Evolutionary conservation across 208 protist genomes (phyloP).

Genomic region (Crithidia acanthocephali): DNA sequence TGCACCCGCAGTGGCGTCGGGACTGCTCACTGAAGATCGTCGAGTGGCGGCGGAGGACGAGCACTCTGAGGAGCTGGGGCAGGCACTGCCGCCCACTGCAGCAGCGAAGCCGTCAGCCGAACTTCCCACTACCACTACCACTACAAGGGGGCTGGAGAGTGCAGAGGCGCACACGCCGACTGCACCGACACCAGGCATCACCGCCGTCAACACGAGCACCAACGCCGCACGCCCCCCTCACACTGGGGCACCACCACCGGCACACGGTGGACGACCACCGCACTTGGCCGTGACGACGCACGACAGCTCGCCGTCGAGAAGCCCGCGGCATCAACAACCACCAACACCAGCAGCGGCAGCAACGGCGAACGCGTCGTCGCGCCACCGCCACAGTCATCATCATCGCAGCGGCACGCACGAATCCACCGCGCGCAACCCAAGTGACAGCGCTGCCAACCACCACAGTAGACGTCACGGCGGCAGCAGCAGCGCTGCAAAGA

Average conservation of each 20-base stretch:
- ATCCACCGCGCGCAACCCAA: background rate
- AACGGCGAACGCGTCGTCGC: background rate
- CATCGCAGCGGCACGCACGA: background rate
- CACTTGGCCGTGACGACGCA: background rate
- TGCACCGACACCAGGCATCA: background rate
- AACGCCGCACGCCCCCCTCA: constrained; percentile 7
- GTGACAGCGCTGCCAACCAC: background rate
- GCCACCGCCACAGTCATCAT: constrained; percentile 9
- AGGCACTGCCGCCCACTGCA: background rate
- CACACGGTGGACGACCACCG: background rate
- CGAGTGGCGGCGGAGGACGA: constrained; percentile 16
- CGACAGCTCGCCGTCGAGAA: background rate
- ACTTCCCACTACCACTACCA: background rate
- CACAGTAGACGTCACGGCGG: background rate
- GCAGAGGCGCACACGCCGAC: background rate
- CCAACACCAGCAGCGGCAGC: background rate
- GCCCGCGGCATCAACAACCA: background rate
- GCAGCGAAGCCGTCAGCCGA: background rate
- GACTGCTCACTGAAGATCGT: constrained; percentile 19
- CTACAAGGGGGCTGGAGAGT: background rate
- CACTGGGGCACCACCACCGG: background rate
- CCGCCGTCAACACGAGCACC: constrained; percentile 15
- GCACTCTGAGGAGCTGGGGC: constrained; percentile 18
- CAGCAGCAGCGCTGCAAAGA: background rate
- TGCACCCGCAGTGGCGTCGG: background rate